phyloP scores from a whole-genome alignment of 2,329 filamentous ascomycete species.

The Cordyceps pruinosa region DNA sequence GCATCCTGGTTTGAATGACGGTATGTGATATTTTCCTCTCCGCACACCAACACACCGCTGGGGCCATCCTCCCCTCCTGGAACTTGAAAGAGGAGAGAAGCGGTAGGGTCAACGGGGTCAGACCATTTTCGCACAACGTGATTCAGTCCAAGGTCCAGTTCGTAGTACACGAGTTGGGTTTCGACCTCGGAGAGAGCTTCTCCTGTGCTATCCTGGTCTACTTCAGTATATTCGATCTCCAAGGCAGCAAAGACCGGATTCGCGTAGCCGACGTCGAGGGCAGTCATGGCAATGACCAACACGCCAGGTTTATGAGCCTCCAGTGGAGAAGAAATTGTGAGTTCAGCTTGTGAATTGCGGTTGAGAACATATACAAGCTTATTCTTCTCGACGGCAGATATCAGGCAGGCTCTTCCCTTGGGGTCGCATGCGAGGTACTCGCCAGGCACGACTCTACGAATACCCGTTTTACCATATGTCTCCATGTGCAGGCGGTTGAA shows the following conservation, averaged over 20 bases:
- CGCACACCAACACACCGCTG: slow-evolving; percentile 90
- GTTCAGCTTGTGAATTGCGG: slow-evolving; percentile 85
- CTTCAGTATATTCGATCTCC: slow-evolving; percentile 87
- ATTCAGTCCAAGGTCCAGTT: slow-evolving; percentile 91
- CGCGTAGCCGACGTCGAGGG: slow-evolving; percentile 91
- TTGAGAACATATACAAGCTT: slow-evolving; percentile 99
- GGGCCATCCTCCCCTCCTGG: slow-evolving; percentile 90
- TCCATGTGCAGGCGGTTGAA: slow-evolving; percentile 90
- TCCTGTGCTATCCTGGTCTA: slow-evolving; percentile 84
- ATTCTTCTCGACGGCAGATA: slow-evolving; percentile 95
- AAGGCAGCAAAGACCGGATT: slow-evolving; percentile 94
- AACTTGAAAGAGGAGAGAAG: slow-evolving; percentile 88
- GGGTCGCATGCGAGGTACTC: slow-evolving; percentile 95
- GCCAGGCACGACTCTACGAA: slow-evolving; percentile 87
- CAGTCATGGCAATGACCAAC: slow-evolving; percentile 79
- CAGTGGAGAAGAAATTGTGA: slow-evolving; percentile 93
- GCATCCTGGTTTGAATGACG: slow-evolving; percentile 92
- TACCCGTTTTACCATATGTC: slow-evolving; percentile 95
- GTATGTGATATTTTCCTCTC: slow-evolving; percentile 91
- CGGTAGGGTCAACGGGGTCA: slow-evolving; percentile 83
- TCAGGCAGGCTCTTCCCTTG: slow-evolving; percentile 89
- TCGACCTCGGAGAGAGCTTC: slow-evolving; percentile 75
- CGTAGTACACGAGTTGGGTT: slow-evolving; percentile 92
- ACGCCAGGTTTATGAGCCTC: slow-evolving; percentile 94
- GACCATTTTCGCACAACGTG: slow-evolving; percentile 97